Conservation (phyloP, 305 asterid genomes). For the Fraxinus baroniana region DNA sequence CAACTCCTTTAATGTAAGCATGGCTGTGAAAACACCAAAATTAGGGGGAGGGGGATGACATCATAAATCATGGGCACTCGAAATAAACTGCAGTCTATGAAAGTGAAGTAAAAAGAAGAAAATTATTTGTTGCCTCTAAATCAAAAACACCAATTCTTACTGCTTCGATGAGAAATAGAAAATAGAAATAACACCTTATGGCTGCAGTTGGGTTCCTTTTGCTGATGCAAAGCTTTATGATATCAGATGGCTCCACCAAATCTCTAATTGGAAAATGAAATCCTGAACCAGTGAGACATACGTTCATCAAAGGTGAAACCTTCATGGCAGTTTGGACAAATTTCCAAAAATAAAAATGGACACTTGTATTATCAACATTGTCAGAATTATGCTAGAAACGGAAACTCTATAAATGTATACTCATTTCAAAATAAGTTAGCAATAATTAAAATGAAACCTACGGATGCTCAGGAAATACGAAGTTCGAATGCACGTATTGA, state of each 20-base stretch:
- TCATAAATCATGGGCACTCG: slow-evolving; percentile 3
- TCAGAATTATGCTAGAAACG: background rate
- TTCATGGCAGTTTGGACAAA: background rate
- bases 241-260: slow-evolving; percentile 53
- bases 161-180: background rate
- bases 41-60: background rate
- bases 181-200: slow-evolving; percentile 48
- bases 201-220: slow-evolving; percentile 68
- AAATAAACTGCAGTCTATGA: background rate
- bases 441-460: background rate
- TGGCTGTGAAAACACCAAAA: background rate
- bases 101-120: background rate
- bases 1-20: background rate
- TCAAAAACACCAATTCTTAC: slow-evolving; percentile 7
- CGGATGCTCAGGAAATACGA: background rate
- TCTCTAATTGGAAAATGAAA: slow-evolving; percentile 53
- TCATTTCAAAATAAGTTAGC: background rate
- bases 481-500: background rate
- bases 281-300: slow-evolving; percentile 46
- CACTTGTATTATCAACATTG: background rate
- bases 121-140: background rate
- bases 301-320: slow-evolving; percentile 22
- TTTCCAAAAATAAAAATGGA: background rate
- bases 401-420: background rate
- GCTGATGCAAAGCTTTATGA: slow-evolving; percentile 61